Base-by-base conservation (phyloP, 2,329 filamentous ascomycete genomes). In the Microsporum canis region DNA sequence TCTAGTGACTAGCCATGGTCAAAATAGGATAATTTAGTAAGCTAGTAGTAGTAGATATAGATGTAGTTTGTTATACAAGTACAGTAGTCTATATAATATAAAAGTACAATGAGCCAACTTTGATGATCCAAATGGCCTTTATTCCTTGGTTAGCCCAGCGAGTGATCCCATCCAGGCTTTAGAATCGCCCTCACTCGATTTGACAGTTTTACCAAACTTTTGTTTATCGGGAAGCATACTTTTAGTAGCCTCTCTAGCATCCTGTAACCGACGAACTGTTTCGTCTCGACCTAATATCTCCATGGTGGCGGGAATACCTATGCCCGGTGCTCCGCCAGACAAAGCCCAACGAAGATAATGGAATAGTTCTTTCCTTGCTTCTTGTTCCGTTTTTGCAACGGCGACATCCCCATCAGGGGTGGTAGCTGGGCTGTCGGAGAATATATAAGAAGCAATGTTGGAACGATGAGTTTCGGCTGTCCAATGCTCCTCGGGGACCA, bases 301-400 rank as follows among this genome's bases (percentile, higher is more conserved):
- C 80, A 86, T 81, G 1, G 78, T 78, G 43, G 78, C 74, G 0
- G 78, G 77, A 7, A 82, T 77, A 14, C 77, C 75, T 0, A 83
- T 82, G 0, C 84, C 84, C 7, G 78, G 75, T 23, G 73, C 72
- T 1, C 80, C 81, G 45, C 76, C 80, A 1, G 77, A 75, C 29
- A 86, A 64, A 1, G 80, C 82, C 77, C 81, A 81, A 58, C 84
- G 77, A 59, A 86, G 71, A 66, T 81, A 84, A 61, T 78, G 72
- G 70, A 84, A 80, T 3, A 84, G 65, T 58, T 79, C 71, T 59
- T 74, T 78, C 62, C 75, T 77, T 2, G 68, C 62, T 3, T 63
- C 56, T 5, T 69, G 59, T 2, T 67, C 61, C 4, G n/a, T 65
- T 65, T 57, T 70, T 73, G 60, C 69, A 69, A 61, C 65, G 67